Evolutionary conservation across 31 red algal species (phyloP).

Genomic region (Endocladia muricata): DNA sequence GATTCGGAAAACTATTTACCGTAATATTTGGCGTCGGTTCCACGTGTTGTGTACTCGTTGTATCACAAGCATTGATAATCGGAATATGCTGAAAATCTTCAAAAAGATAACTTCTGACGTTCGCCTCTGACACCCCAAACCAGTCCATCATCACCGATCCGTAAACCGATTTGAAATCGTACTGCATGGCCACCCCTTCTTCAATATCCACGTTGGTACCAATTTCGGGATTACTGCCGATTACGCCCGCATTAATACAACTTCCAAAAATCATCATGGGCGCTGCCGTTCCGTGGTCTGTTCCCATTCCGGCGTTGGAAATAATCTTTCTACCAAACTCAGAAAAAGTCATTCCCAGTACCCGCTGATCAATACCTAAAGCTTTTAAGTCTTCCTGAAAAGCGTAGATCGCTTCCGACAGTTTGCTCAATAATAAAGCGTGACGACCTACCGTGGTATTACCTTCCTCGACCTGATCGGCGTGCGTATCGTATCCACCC

Average conservation of each 20-base stretch:
- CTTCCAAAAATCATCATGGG: constrained; percentile 12
- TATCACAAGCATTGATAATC: no score
- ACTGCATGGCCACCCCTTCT: constrained; percentile 25
- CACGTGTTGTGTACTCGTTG: no score
- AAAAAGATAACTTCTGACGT: neutral
- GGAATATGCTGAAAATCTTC: constrained; percentile 12
- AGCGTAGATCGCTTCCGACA: no score
- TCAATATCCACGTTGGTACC: neutral
- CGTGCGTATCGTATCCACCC: no score
- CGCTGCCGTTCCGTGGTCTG: constrained; percentile 16
- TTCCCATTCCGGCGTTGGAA: constrained; percentile 11
- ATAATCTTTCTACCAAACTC: constrained; percentile 19
- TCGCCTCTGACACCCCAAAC: neutral
- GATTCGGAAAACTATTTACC: no score
- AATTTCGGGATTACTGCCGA: constrained; percentile 8
- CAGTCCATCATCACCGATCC: constrained; percentile 21
- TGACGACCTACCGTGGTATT: no score
- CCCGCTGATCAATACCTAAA: no score
- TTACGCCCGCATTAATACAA: neutral
- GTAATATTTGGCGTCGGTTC: no score
- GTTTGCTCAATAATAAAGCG: no score
- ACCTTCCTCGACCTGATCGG: no score
- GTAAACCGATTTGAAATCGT: constrained; percentile 17
- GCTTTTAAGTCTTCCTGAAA: no score
- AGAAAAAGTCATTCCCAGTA: no score